Evolutionary conservation across 2,329 filamentous ascomycete genomes (phyloP).

Genomic region (Dryadomyces sulphureus): DNA sequence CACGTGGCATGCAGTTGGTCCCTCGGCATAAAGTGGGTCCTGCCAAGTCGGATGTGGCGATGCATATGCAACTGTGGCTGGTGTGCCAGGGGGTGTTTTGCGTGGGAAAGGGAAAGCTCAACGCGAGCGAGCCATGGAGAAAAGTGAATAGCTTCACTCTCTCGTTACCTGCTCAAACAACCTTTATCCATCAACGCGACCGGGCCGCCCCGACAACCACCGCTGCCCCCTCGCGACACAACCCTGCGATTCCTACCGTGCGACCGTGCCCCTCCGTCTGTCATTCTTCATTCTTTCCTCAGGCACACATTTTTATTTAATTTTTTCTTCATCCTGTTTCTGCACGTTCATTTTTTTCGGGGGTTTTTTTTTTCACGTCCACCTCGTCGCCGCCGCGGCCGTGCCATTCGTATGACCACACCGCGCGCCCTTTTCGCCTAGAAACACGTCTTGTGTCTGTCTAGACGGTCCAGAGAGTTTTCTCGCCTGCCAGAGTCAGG

Average conservation of each 20-base stretch:
- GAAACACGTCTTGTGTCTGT: too few relatives aligned
- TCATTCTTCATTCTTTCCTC: neutral
- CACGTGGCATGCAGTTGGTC: too few relatives aligned
- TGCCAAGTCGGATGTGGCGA: neutral
- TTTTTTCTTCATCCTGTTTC: neutral
- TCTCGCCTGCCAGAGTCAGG: too few relatives aligned
- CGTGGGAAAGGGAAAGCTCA: neutral
- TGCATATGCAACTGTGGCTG: conserved; percentile 2
- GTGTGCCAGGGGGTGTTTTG: neutral
- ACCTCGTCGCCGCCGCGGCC: neutral
- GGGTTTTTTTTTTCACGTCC: neutral
- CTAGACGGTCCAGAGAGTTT: too few relatives aligned
- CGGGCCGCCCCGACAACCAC: neutral
- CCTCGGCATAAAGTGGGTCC: too few relatives aligned
- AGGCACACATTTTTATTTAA: neutral
- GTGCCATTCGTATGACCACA: too few relatives aligned
- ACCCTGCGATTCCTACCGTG: neutral
- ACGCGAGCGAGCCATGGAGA: neutral
- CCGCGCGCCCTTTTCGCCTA: too few relatives aligned
- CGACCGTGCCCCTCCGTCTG: neutral
- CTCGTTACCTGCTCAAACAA: neutral
- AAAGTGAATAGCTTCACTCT: conserved; percentile 1
- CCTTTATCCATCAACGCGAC: neutral
- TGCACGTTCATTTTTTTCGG: neutral
- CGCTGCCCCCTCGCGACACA: neutral